Percentiles rank a stretch among this genome's conserved stretches.
These are phyloP conservation scores for Penicillium sp. DNA, from an alignment of 2,329 filamentous ascomycete species.

Conservation along the genomic window DNA sequence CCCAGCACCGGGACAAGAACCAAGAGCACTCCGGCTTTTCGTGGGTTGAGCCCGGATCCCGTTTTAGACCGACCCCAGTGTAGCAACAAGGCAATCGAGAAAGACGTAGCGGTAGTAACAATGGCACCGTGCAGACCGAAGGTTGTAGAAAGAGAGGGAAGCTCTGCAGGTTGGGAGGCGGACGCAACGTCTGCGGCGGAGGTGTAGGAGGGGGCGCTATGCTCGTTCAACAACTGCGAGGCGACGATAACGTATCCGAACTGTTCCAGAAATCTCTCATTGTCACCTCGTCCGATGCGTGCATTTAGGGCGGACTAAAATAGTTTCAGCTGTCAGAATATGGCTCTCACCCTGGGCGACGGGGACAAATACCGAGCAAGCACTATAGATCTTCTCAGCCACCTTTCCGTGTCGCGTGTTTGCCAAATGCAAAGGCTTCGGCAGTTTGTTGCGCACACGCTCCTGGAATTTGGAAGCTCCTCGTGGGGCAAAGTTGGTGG, in stretches of 20 bases:
- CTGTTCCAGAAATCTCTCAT: slow-evolving; percentile 81
- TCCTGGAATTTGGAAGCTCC: slow-evolving; percentile 50
- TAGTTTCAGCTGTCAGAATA: slow-evolving; percentile 8
- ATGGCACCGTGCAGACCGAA: slow-evolving; percentile 65
- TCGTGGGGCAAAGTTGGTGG: slow-evolving; percentile 50
- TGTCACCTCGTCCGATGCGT: slow-evolving; percentile 70
- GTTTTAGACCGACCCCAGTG: slow-evolving; percentile 66
- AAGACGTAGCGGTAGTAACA: slow-evolving; percentile 62
- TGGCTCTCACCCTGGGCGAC: neutral
- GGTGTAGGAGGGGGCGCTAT: slow-evolving; percentile 42
- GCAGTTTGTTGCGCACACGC: slow-evolving; percentile 50
- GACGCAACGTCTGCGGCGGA: slow-evolving; percentile 37
- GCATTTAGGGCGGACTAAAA: slow-evolving; percentile 35
- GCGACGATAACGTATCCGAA: slow-evolving; percentile 93
- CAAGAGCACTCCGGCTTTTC: slow-evolving; percentile 40
- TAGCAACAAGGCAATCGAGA: slow-evolving; percentile 64
- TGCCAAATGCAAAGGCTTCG: slow-evolving; percentile 46
- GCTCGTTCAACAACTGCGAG: slow-evolving; percentile 78
- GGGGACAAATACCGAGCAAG: slow-evolving; percentile 44
- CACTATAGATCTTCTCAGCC: slow-evolving; percentile 44
- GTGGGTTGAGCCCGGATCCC: slow-evolving; percentile 43
- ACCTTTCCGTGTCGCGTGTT: slow-evolving; percentile 30
- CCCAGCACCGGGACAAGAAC: slow-evolving; percentile 53
- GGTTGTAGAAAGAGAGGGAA: slow-evolving; percentile 40
- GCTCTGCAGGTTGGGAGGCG: slow-evolving; percentile 29